Conservation (phyloP, 2,329 filamentous ascomycete species). For the Sporothrix curviconia region DNA sequence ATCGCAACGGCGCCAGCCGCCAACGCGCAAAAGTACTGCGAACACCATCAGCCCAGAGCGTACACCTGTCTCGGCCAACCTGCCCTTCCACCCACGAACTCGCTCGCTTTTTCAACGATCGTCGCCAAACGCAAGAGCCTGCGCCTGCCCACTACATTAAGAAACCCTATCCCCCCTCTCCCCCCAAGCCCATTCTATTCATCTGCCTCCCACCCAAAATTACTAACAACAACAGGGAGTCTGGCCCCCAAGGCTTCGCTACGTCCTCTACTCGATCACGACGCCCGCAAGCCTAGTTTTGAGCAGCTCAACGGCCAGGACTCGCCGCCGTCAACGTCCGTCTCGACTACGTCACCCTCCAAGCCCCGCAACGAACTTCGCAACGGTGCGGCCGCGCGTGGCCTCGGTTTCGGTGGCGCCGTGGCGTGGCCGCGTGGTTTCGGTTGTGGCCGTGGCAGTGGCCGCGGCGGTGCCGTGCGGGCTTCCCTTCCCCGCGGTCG, state of each 20-base stretch:
- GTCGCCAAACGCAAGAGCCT: constrained; percentile 68
- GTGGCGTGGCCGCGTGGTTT: constrained; percentile 37
- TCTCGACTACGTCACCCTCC: constrained; percentile 72
- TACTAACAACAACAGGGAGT: constrained; percentile 48
- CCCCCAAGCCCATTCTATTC: constrained; percentile 23
- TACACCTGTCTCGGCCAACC: constrained; percentile 89
- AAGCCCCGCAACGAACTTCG: constrained; percentile 53
- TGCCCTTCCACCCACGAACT: constrained; percentile 79
- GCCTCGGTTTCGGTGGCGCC: constrained; percentile 37
- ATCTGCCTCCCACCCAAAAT: too few species aligned
- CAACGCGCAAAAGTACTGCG: constrained; percentile 65
- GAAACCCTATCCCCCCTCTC: constrained; percentile 21
- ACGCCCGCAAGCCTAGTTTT: constrained; percentile 71
- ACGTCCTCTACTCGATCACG: constrained; percentile 76
- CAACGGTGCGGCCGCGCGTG: too few species aligned
- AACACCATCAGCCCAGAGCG: constrained; percentile 72
- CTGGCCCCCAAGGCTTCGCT: constrained; percentile 89
- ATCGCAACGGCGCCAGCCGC: constrained; percentile 24
- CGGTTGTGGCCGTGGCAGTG: constrained; percentile 45
- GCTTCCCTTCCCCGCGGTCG: constrained; percentile 55
- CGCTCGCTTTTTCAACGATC: constrained; percentile 65
- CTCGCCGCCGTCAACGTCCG: constrained; percentile 65
- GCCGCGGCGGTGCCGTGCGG: constrained; percentile 46
- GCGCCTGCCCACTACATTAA: constrained; percentile 75
- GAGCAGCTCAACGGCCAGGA: constrained; percentile 55